Evolutionary conservation across 202 grass and related monocot genomes (phyloP), one percentile per base, ranked within the genome.

Genomic region (Musa balbisiana): DNA sequence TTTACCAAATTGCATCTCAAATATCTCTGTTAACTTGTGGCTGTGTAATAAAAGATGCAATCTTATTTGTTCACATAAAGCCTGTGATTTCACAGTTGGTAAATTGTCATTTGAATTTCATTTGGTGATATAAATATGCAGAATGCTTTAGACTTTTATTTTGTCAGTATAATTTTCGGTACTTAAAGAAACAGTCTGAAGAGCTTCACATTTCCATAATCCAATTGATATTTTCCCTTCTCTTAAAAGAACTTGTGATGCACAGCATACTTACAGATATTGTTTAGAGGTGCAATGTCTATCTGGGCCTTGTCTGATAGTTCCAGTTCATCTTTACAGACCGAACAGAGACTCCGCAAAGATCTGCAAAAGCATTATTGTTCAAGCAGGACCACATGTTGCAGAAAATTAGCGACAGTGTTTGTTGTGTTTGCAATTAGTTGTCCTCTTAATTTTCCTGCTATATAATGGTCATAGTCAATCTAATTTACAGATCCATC

Each of bases 291-390:
- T 60, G 56, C 56, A 60, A 21, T 60, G 56, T 9, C 56, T 60
- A 60, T 60, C 56, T 60, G 56, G 56, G 14, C 0, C 56, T 1
- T 21, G 14, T 60, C 56, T 60, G 56, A 60, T 60, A 1, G 19
- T 60, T 60, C 56, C 56, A 60, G 56, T 60, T 60, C 56, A 60
- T 60, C 56, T 60, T 60, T 21, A 60, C 56, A 60, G 56, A 60
- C 21, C 56, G 9, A 60, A 1, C 56, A 17, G 16, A 19, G 56
- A 60, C 2, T 60, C 6, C 33, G 0, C 33, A 43, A 43, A 43
- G 33, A 43, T 43, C 33, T 5, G 16, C 56, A n/a, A 17, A 1
- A n/a, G 17, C 56, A 60, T 6, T 9, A n/a, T 60, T 21, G n/a
- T 60, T 60, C 17, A 60, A 19, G 56, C 56, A n/a, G 56, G 56